phyloP scores from a whole-genome alignment of 176 grass and related monocot species.

The Tillandsia fasciculata region DNA sequence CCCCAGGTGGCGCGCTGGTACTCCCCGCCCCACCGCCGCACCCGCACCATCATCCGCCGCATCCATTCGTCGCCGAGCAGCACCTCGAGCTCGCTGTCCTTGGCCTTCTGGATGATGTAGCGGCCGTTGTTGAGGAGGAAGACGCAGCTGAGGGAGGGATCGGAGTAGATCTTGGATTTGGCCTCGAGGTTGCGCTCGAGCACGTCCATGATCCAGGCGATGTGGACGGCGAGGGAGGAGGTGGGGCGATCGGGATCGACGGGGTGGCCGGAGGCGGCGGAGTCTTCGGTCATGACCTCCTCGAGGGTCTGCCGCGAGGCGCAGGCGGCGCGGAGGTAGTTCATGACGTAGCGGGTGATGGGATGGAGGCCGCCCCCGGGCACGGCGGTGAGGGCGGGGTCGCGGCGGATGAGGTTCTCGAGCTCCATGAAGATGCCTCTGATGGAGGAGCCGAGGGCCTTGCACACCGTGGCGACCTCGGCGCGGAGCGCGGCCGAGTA shows the following conservation, averaged over 20 bases:
- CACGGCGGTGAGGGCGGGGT: conserved; percentile 55
- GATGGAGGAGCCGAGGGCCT: conserved; percentile 63
- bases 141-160: conserved; percentile 63
- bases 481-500: conserved; percentile 73
- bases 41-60: conserved; percentile 64
- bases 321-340: conserved; percentile 86
- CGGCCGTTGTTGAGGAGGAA: conserved; percentile 89
- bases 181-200: conserved; percentile 80
- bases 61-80: conserved; percentile 93
- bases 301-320: conserved; percentile 82
- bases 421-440: conserved; percentile 95
- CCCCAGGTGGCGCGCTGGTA: conserved; percentile 74
- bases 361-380: conserved; percentile 83
- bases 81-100: conserved; percentile 66
- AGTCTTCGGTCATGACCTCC: conserved; percentile 85
- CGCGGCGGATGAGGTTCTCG: conserved; percentile 91
- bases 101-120: conserved; percentile 92
- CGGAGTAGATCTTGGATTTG: conserved; percentile 82
- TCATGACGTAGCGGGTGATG: conserved; percentile 92
- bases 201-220: conserved; percentile 99
- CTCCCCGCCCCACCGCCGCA: conserved; percentile 70
- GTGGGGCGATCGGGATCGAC: conserved; percentile 75
- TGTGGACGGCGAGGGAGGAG: conserved; percentile 75
- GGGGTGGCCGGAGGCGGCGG: conserved; percentile 25
- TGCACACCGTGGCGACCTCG: conserved; percentile 61